These are phyloP conservation scores for Amanita inopinata DNA, from an alignment of 768 basidiomycete species.

Conservation along the genomic window DNA sequence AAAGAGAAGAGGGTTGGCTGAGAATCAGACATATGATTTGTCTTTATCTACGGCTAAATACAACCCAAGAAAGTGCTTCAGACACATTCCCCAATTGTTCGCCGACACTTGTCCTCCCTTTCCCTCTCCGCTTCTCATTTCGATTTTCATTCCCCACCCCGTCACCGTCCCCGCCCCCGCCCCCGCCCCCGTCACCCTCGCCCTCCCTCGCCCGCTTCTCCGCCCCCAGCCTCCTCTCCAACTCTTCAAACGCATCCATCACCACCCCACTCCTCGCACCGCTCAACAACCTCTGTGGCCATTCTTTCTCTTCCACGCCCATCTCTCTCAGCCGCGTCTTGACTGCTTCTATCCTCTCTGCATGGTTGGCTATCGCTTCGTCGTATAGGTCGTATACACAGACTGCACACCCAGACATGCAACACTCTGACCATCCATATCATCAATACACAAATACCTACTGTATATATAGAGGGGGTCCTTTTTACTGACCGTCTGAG, in stretches of 20 bases:
- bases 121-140: neutral
- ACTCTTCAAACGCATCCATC: constrained; percentile 62
- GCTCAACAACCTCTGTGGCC: constrained; percentile 47
- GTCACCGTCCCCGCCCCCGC: too few relatives aligned
- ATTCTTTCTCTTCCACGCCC: constrained; percentile 45
- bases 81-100: too few relatives aligned
- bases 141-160: too few relatives aligned
- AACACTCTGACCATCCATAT: constrained; percentile 70
- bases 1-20: too few relatives aligned
- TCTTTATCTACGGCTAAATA: neutral
- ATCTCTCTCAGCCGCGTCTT: constrained; percentile 37
- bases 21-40: too few relatives aligned
- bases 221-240: constrained; percentile 47
- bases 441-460: neutral
- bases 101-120: too few relatives aligned
- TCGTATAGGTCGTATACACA: constrained; percentile 87
- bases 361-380: constrained; percentile 58
- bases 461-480: neutral
- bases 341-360: constrained; percentile 39
- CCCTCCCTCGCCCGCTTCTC: constrained; percentile 20
- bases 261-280: constrained; percentile 20
- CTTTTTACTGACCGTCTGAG: constrained; percentile 48
- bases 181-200: neutral
- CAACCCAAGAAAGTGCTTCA: neutral
- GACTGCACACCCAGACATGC: constrained; percentile 91